Evolutionary conservation across 176 grass and related monocot genomes (phyloP), one percentile per base, ranked within the genome.

Genomic region (Oryza nivara): DNA sequence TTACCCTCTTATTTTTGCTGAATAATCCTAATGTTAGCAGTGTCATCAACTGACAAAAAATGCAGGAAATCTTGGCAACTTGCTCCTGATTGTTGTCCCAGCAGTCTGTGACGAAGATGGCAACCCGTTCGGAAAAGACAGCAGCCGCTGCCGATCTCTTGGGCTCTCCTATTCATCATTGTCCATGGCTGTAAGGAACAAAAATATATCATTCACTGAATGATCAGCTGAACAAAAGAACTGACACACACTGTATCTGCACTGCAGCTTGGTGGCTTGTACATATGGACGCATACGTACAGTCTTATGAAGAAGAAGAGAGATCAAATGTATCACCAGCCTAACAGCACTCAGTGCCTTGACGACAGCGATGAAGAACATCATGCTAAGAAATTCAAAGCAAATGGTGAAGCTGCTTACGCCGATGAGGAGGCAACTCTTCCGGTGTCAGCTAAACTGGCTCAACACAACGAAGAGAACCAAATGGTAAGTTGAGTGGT

Each of bases 261-360:
- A 98, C 17, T 86, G 76, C 89, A 98, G 93, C 91, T 98, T 20
- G 93, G 96, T 82, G 96, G 89, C 10, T 79, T 98, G 65, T 95
- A 83, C 86, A 92, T 94, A 77, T 97, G 94, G 94, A 97, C 92
- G 4, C 13, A 91, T 72, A 92, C 94, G 0, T 94, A 92, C 76
- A 89, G 88, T 78, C 88, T 87, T 8, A 92, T 94, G 90, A 89
- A 94, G 88, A 97, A 87, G 75, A 83, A 38, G 36, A 38, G 92
- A 2, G 92, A 88, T 1, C 89, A 87, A 48, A 52, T 97, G 82
- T 94, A 92, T 20, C 95, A 91, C 77, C 78, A 90, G 41, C 73
- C 84, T 9, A 74, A 78, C 51, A 86, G 79, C 67, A 49, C 77
- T 71, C 79, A 79, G 70, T 88, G 80, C 49, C 75, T 74, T 2